Evolutionary conservation across 257 asterid genomes (phyloP).

Genomic region (Striga asiatica): DNA sequence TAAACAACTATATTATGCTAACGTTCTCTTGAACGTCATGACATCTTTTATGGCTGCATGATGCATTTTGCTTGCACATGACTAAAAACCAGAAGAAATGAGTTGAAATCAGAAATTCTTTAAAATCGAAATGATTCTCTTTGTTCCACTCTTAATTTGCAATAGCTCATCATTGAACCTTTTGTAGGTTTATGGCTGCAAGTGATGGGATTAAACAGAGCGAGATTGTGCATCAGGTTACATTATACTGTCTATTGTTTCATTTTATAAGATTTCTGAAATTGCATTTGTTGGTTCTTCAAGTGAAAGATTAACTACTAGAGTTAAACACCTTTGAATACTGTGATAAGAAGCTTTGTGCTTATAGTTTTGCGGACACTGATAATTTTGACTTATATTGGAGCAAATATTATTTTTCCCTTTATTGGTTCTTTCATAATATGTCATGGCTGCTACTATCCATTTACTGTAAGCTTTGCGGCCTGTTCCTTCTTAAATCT

Average conservation of each 20-base stretch:
- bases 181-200: constrained; percentile 67
- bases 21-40: background rate
- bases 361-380: background rate
- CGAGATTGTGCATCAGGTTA: constrained; percentile 59
- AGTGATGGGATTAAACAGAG: constrained; percentile 73
- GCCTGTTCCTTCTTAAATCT: background rate
- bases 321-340: constrained; percentile 9
- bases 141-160: too few species aligned
- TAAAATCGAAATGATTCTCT: too few species aligned
- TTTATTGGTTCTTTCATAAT: too few species aligned
- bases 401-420: too few species aligned
- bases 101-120: background rate
- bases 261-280: background rate
- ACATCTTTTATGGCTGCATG: background rate
- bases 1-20: too few species aligned
- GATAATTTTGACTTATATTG: constrained; percentile 6
- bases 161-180: constrained; percentile 8
- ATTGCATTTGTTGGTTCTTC: background rate
- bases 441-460: too few species aligned
- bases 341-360: background rate
- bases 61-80: constrained; percentile 1
- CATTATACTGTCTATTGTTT: constrained; percentile 7
- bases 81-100: background rate
- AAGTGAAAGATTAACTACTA: background rate
- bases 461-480: background rate